These are phyloP conservation scores for Begonia fuchsioides DNA, from an alignment of 306 rosid genomes.

Conservation along the genomic window DNA sequence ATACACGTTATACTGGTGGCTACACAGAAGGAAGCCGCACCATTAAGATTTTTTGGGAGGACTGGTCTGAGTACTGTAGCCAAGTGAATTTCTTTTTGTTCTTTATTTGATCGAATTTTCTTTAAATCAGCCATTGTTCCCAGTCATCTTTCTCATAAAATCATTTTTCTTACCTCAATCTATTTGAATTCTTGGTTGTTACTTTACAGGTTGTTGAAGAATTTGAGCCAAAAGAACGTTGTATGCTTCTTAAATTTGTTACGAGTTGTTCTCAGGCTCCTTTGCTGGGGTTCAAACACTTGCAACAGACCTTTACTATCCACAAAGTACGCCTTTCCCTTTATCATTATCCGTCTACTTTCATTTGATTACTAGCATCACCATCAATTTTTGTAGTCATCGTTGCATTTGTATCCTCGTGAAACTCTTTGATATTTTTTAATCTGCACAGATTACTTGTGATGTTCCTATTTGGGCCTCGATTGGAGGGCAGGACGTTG, in stretches of 20 bases:
- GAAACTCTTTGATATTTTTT: slow-evolving; percentile 3
- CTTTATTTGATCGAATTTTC: not conserved
- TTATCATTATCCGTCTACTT: slow-evolving; percentile 13
- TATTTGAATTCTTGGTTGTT: no score
- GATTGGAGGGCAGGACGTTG: slow-evolving; percentile 92
- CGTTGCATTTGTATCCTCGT: no score
- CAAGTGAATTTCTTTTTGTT: not conserved
- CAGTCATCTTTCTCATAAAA: no score
- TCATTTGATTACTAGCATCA: no score
- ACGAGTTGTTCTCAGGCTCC: slow-evolving; percentile 99
- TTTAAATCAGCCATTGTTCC: no score
- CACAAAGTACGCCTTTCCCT: slow-evolving; percentile 69
- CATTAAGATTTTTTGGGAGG: slow-evolving; percentile 89
- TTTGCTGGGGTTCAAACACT: slow-evolving; percentile 83
- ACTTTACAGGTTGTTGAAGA: slow-evolving; percentile 45
- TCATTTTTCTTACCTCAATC: no score
- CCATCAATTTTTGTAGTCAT: not conserved
- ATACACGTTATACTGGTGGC: slow-evolving; percentile 88
- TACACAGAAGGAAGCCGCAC: slow-evolving; percentile 78
- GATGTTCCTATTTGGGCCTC: slow-evolving; percentile 87
- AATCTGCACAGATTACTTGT: slow-evolving; percentile 52
- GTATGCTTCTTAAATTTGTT: slow-evolving; percentile 88
- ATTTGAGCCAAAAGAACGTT: slow-evolving; percentile 75
- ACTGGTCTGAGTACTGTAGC: no score
- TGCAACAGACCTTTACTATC: slow-evolving; percentile 84